A percentile compares a stretch with the other conserved stretches of the same genome.
These are phyloP conservation scores for Haplosporangium gracile DNA, from an alignment of 192 early-diverging fungal species.

Conservation along the genomic window DNA sequence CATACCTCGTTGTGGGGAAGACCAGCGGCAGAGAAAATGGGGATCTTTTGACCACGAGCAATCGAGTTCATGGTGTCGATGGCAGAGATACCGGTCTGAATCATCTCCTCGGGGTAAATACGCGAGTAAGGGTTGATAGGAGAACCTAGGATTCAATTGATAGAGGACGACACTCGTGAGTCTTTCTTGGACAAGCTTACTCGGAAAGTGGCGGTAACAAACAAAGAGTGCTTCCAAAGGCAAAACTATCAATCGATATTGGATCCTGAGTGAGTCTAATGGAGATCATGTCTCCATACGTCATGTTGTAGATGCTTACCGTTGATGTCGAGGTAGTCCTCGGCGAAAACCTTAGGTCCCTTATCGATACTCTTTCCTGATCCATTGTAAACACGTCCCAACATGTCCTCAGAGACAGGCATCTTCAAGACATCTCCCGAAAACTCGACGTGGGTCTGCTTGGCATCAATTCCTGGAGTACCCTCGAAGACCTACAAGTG, in stretches of 20 bases:
- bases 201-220: neutral
- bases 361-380: slow-evolving; percentile 99
- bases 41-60: slow-evolving; percentile 99
- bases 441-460: slow-evolving; percentile 95
- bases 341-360: slow-evolving; percentile 99
- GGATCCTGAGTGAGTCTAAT: neutral
- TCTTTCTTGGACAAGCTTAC: neutral
- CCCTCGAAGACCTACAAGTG: slow-evolving; percentile 91
- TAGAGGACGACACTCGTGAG: neutral
- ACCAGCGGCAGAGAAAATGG: slow-evolving; percentile 99
- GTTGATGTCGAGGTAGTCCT: slow-evolving; percentile 98
- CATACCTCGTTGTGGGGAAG: slow-evolving; percentile 97
- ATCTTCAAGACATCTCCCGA: slow-evolving; percentile 96
- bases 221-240: neutral
- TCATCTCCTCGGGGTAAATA: slow-evolving; percentile 99
- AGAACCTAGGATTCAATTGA: slow-evolving; percentile 65
- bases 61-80: slow-evolving; percentile 99
- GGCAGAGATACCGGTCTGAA: slow-evolving; percentile 98
- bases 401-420: slow-evolving; percentile 99
- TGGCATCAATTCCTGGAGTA: slow-evolving; percentile 96
- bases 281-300: neutral
- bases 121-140: slow-evolving; percentile 99
- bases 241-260: neutral
- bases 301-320: slow-evolving; percentile 55
- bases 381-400: slow-evolving; percentile 99